A percentile compares a stretch with the other conserved stretches of the same genome.
These are phyloP conservation scores for Aspergillus proliferans DNA, from an alignment of 2,329 filamentous ascomycete species.

Conservation along the genomic window DNA sequence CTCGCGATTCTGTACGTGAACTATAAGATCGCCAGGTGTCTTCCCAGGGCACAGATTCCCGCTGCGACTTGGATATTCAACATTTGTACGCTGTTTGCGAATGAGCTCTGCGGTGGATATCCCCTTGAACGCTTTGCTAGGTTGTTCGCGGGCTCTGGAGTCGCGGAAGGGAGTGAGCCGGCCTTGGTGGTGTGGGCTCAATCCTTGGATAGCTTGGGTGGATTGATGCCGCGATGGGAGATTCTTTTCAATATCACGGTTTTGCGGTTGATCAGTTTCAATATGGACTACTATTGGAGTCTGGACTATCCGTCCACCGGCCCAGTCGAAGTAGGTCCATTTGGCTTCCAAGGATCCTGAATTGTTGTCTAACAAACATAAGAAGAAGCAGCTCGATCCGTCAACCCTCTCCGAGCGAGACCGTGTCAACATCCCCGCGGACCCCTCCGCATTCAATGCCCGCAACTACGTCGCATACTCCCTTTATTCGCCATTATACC, in stretches of 20 bases:
- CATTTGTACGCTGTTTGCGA: slow-evolving; percentile 75
- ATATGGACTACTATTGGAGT: slow-evolving; percentile 95
- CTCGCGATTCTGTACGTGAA: slow-evolving; percentile 74
- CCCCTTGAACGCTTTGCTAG: slow-evolving; percentile 58
- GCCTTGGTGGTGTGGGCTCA: slow-evolving; percentile 56
- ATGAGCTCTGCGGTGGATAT: slow-evolving; percentile 78
- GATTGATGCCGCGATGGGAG: slow-evolving; percentile 86
- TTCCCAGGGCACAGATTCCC: slow-evolving; percentile 68
- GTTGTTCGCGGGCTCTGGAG: slow-evolving; percentile 37
- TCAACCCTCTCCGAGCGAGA: slow-evolving; percentile 82
- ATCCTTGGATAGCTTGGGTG: slow-evolving; percentile 72
- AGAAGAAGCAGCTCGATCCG: slow-evolving; percentile 99
- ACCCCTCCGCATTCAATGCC: slow-evolving; percentile 64
- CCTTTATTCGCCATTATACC: slow-evolving; percentile 87
- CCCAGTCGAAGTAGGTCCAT: slow-evolving; percentile 68
- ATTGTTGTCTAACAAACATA: slow-evolving; percentile 36
- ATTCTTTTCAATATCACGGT: slow-evolving; percentile 97
- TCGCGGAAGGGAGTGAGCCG: slow-evolving; percentile 35
- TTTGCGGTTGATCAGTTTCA: slow-evolving; percentile 89
- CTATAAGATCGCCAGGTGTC: slow-evolving; percentile 65
- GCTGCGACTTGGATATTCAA: slow-evolving; percentile 85
- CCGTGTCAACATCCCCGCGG: slow-evolving; percentile 70
- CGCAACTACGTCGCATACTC: slow-evolving; percentile 84
- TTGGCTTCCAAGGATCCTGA: not conserved
- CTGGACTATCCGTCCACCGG: slow-evolving; percentile 58